Percentiles rank a stretch among this genome's conserved stretches.
phyloP scores from a whole-genome alignment of 495 filamentous ascomycete species.

The Talaromyces adpressus region DNA sequence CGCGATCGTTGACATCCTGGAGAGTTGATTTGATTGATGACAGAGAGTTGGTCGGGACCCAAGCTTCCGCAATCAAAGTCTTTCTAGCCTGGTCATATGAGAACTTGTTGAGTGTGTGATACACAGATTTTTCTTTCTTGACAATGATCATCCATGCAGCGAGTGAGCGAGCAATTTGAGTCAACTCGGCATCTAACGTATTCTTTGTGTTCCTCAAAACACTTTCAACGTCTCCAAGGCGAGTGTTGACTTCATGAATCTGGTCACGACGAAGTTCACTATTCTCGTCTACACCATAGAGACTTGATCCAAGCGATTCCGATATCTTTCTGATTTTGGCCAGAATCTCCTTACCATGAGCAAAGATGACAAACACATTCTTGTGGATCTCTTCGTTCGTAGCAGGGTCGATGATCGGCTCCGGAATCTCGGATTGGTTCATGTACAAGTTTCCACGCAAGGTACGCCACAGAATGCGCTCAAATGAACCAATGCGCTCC shows the following conservation, averaged over 20 bases:
- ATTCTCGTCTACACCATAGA: conserved; percentile 97
- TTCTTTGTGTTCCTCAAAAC: conserved; percentile 94
- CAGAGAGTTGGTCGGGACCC: conserved; percentile 88
- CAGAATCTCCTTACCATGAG: conserved; percentile 95
- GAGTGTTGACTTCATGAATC: conserved; percentile 91
- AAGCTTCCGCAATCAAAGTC: conserved; percentile 94
- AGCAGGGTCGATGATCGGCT: conserved; percentile 85
- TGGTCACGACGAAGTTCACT: conserved; percentile 88
- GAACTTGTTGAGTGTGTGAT: conserved; percentile 90
- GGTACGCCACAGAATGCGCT: conserved; percentile 94
- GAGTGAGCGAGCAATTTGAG: conserved; percentile 82
- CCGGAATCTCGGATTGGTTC: conserved; percentile 97
- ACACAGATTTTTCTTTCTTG: conserved; percentile 98
- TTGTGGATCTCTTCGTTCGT: conserved; percentile 89
- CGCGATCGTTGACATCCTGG: conserved; percentile 92
- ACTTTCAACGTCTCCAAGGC: conserved; percentile 80
- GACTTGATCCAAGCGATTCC: conserved; percentile 87
- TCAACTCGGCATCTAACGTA: conserved; percentile 87
- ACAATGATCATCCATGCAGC: conserved; percentile 95
- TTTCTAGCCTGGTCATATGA: conserved; percentile 94
- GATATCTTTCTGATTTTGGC: conserved; percentile 98
- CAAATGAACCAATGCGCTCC: conserved; percentile 89
- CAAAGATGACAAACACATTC: conserved; percentile 99
- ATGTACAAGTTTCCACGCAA: conserved; percentile 98
- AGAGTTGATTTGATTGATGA: conserved; percentile 91